Evolutionary conservation across 2,329 filamentous ascomycete species (phyloP), one percentile per base, ranked within the genome.

Genomic region (Hymenoscyphus linearis): DNA sequence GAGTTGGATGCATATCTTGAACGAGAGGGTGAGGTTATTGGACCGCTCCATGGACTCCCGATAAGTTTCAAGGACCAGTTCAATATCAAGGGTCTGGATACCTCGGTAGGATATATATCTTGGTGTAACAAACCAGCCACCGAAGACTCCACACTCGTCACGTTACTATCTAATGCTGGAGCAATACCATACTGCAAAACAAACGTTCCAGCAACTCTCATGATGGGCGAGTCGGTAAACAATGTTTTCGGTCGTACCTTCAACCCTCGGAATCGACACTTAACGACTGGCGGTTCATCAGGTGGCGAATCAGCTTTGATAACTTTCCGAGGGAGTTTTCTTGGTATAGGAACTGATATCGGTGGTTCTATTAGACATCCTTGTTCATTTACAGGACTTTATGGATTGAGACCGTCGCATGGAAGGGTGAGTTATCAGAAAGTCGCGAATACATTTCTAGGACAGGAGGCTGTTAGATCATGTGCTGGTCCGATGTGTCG

Each of bases 161-260:
- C 79, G 96, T 56, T 95, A 89, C 90, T 3, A 13, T 22, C 35
- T 22, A 59, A 59, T 34, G 52, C 56, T 25, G 89, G 93, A 25
- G 91, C 92, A 0, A 82, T 96, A 1, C 92, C 92, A 0, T 96
- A 96, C 72, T 91, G 92, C 67, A 97, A 97, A 79, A 97, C 93
- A 0, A 93, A 93, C 91, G 92, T 35, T 87, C 93, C 69, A 4
- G 67, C 68, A 47, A 67, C 58, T n/a, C 58, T 71, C 35, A 72
- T 69, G 65, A 65, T 71, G 53, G 68, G 68, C 14, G 76, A 78
- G 36, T 74, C 73, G 2, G 62, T 74, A 13, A 78, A 78, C 59
- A 77, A 78, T 65, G 67, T 79, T 13, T 76, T 77, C 47, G 76
- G 76, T 2, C 69, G 75, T 12, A 75, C 74, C 0, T 62, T 76